Conservation (phyloP, 495 filamentous ascomycete genomes). For the Copromyces sp. region DNA sequence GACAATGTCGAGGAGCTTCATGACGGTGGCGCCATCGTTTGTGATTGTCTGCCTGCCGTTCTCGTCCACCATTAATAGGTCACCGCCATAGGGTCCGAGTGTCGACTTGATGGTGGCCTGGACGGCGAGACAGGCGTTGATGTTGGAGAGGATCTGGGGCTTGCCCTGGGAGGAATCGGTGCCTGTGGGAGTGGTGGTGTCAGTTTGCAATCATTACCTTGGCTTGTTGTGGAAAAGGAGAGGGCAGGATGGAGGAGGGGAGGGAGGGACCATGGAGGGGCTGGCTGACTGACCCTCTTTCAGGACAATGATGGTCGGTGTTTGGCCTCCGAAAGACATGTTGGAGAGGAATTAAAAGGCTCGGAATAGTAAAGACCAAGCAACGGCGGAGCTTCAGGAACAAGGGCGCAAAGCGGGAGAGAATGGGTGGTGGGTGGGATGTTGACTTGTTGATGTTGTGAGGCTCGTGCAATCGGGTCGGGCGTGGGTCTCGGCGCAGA, state of each 20-base stretch:
- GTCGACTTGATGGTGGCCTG: constrained; percentile 92
- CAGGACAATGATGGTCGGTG: constrained; percentile 96
- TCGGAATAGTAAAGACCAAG: not conserved
- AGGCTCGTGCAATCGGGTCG: not conserved
- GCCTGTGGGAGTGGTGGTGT: constrained; percentile 41
- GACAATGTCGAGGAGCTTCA: constrained; percentile 97
- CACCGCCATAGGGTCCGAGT: constrained; percentile 93
- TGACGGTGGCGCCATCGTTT: constrained; percentile 97
- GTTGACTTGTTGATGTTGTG: not conserved
- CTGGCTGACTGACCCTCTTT: constrained; percentile 68
- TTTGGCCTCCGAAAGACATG: constrained; percentile 97
- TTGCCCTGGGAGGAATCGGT: constrained; percentile 96
- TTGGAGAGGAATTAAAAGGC: constrained; percentile 4
- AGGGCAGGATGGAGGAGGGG: constrained; percentile 1
- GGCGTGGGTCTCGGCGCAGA: not conserved
- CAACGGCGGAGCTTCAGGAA: constrained; percentile 9
- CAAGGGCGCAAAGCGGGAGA: constrained; percentile 1
- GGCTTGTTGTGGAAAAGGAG: no score
- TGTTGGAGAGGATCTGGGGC: constrained; percentile 95
- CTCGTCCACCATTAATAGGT: constrained; percentile 87
- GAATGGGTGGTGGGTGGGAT: constrained; percentile 3
- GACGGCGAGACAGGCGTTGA: constrained; percentile 96
- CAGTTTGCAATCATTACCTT: constrained; percentile 9
- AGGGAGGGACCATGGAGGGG: constrained; percentile 22
- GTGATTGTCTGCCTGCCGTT: constrained; percentile 97